A percentile compares a stretch with the other conserved stretches of the same genome.
These are phyloP conservation scores for Podospora fimiseda DNA, from an alignment of 495 filamentous ascomycete species.

Conservation along the genomic window DNA sequence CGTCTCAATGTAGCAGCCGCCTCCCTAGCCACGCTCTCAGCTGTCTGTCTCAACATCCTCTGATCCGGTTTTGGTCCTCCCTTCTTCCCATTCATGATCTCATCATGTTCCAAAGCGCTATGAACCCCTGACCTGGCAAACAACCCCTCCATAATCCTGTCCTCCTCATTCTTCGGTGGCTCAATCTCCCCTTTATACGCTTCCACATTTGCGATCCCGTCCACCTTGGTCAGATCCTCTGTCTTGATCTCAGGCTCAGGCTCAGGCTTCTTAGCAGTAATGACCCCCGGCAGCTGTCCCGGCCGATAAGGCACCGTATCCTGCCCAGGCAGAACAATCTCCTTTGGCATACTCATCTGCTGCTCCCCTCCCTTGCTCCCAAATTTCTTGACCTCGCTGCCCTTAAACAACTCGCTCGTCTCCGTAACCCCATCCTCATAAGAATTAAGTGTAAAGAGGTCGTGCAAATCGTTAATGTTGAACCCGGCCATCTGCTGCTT, in stretches of 20 bases:
- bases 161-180: conserved; percentile 37
- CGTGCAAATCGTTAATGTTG: conserved; percentile 76
- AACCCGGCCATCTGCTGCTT: conserved; percentile 85
- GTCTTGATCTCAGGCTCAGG: conserved; percentile 29
- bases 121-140: conserved; percentile 81
- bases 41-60: conserved; percentile 72
- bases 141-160: conserved; percentile 76
- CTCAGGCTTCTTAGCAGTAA: background rate
- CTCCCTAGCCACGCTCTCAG: conserved; percentile 66
- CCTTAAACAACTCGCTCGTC: conserved; percentile 76
- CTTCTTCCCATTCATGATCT: conserved; percentile 63
- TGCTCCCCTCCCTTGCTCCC: no score
- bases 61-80: conserved; percentile 59
- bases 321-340: conserved; percentile 21
- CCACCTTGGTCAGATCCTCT: conserved; percentile 28
- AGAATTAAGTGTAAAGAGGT: conserved; percentile 76
- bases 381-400: conserved; percentile 63
- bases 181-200: conserved; percentile 15
- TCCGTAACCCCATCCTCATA: conserved; percentile 67
- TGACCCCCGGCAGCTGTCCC: background rate
- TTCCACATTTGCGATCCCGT: conserved; percentile 36
- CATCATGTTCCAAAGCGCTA: conserved; percentile 80
- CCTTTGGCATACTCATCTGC: conserved; percentile 24
- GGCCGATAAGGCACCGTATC: conserved; percentile 11
- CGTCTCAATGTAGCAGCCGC: conserved; percentile 67